Evolutionary conservation across 139 green algal species (phyloP).

Genomic region (Closterium sp.): DNA sequence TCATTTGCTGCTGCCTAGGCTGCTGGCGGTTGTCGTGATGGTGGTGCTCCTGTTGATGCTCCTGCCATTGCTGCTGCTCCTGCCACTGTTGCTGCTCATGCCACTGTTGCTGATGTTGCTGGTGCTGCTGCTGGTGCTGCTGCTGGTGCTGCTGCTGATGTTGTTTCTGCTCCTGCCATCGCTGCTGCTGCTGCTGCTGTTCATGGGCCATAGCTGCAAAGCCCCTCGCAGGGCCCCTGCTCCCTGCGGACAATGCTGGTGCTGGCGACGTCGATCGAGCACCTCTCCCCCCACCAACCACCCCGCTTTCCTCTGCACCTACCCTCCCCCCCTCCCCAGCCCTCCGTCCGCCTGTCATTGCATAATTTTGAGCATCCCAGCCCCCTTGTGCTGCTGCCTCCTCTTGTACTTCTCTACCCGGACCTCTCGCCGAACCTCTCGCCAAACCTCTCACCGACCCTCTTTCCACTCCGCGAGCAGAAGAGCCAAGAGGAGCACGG

Average conservation of each 20-base stretch:
- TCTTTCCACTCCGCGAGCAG: neutral
- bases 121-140: neutral
- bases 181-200: neutral
- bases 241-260: neutral
- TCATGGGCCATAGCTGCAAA: neutral
- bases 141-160: neutral
- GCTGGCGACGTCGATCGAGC: neutral
- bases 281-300: neutral
- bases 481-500: too few relatives aligned
- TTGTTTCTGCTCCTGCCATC: neutral
- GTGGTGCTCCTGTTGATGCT: neutral
- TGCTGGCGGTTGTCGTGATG: neutral
- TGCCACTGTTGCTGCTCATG: neutral
- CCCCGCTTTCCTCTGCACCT: neutral
- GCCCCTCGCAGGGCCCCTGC: neutral
- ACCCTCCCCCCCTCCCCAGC: neutral
- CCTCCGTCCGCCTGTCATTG: neutral
- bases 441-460: neutral
- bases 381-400: neutral
- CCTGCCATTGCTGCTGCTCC: neutral
- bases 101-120: neutral
- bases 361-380: neutral
- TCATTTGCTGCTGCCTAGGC: too few relatives aligned
- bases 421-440: neutral
- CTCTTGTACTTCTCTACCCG: neutral